phyloP scores from a whole-genome alignment of 768 basidiomycete genomes.

The Mycena sanguinolenta region DNA sequence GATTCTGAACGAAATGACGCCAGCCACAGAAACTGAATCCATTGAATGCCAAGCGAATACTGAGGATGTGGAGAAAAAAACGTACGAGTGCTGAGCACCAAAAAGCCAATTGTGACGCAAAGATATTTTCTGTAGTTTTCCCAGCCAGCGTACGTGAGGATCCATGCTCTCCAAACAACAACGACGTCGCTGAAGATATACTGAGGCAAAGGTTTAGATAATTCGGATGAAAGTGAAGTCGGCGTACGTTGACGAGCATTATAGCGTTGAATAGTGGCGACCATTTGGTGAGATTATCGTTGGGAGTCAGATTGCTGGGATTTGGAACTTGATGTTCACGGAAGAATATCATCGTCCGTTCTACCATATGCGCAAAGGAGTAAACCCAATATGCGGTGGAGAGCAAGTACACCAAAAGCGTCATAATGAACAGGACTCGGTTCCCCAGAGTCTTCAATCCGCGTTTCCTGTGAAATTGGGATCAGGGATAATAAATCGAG shows the following conservation, averaged over 20 bases:
- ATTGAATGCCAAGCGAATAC: neutral
- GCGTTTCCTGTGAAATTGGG: neutral
- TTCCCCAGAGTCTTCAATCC: slow-evolving; percentile 5
- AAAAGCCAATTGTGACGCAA: neutral
- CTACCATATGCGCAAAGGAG: neutral
- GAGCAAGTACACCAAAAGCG: slow-evolving; percentile 20
- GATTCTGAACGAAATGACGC: neutral
- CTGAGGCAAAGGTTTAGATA: slow-evolving; percentile 5
- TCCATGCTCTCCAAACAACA: slow-evolving; percentile 32
- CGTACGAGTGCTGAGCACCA: slow-evolving; percentile 11
- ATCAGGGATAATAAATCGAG: neutral
- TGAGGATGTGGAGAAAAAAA: neutral
- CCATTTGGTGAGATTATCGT: slow-evolving; percentile 17
- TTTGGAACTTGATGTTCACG: neutral
- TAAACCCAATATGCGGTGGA: slow-evolving; percentile 8
- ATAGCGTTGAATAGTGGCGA: slow-evolving; percentile 13
- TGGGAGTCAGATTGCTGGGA: neutral
- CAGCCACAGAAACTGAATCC: neutral
- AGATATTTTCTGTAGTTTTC: slow-evolving; percentile 8
- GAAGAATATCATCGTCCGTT: neutral
- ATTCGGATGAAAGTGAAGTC: neutral
- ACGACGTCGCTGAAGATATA: slow-evolving; percentile 22
- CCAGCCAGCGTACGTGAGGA: neutral
- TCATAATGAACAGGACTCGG: slow-evolving; percentile 16
- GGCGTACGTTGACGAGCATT: slow-evolving; percentile 24